Conservation (phyloP, 768 basidiomycete genomes). For the Punctularia strigosozonata region DNA sequence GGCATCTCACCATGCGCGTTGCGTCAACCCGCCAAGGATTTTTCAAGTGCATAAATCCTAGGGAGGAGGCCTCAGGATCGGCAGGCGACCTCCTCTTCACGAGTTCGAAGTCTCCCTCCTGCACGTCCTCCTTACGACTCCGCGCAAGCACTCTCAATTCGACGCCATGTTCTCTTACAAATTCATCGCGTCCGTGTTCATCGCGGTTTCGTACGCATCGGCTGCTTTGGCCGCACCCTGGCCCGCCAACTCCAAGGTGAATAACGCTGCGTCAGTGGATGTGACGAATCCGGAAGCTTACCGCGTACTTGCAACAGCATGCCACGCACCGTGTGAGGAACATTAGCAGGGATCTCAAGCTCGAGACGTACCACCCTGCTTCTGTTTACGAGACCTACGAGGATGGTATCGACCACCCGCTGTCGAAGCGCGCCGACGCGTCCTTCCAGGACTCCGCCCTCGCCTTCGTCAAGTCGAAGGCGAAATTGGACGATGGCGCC, state of each 20-base stretch:
- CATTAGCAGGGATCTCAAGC: constrained; percentile 9
- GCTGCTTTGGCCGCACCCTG: constrained; percentile 11
- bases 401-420: constrained; percentile 12
- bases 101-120: too few species aligned
- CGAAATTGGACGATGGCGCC: constrained; percentile 8
- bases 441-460: constrained; percentile 12
- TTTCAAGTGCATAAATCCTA: too few species aligned
- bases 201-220: constrained; percentile 12
- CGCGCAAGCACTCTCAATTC: too few species aligned
- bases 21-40: too few species aligned
- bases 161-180: constrained; percentile 12
- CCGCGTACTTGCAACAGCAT: too few species aligned
- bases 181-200: constrained; percentile 11
- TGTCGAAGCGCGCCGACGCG: constrained; percentile 11
- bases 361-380: constrained; percentile 17
- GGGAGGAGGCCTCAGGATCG: too few species aligned
- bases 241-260: constrained; percentile 7
- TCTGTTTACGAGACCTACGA: constrained; percentile 17
- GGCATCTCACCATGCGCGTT: too few species aligned
- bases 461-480: constrained; percentile 13
- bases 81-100: too few species aligned
- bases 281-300: too few species aligned
- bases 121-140: too few species aligned
- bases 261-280: too few species aligned
- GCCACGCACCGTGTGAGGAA: constrained; percentile 12